A percentile compares a stretch with the other conserved stretches of the same genome.
phyloP scores from a whole-genome alignment of 306 rosid genomes.

The Ammopiptanthus mongolicus region DNA sequence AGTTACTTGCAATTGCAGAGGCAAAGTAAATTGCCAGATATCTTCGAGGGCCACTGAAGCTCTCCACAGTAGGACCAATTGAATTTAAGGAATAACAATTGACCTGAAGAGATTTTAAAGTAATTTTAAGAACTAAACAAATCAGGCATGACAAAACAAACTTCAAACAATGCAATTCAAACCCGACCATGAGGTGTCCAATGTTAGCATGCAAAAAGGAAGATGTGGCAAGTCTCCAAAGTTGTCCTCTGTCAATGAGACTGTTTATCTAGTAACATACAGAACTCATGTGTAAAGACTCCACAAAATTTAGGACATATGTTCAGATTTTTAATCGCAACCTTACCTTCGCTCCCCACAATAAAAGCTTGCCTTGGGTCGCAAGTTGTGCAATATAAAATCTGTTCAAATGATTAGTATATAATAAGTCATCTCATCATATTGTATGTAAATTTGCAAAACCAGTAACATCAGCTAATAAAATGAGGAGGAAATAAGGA shows the following conservation, averaged over 20 bases:
- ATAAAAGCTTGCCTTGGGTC: conserved; percentile 60
- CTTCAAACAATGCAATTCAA: conserved; percentile 9
- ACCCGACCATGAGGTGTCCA: conserved; percentile 77
- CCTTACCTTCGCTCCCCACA: conserved; percentile 94
- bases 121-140: neutral
- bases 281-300: conserved; percentile 5
- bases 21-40: conserved; percentile 71
- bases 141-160: conserved; percentile 1
- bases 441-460: conserved; percentile 1
- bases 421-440: conserved; percentile 1
- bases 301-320: neutral
- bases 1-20: conserved; percentile 90
- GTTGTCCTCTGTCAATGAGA: conserved; percentile 74
- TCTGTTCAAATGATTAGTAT: conserved; percentile 35
- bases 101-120: conserved; percentile 37
- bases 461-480: neutral
- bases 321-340: conserved; percentile 10
- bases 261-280: conserved; percentile 52
- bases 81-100: conserved; percentile 85
- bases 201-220: conserved; percentile 85
- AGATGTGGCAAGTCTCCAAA: conserved; percentile 83
- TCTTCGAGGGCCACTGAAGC: conserved; percentile 67
- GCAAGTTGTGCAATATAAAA: conserved; percentile 66
- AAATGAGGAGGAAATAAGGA: neutral
- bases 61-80: conserved; percentile 82